These are phyloP conservation scores for Gautieria morchelliformis DNA, from an alignment of 768 basidiomycete genomes.

Conservation along the genomic window DNA sequence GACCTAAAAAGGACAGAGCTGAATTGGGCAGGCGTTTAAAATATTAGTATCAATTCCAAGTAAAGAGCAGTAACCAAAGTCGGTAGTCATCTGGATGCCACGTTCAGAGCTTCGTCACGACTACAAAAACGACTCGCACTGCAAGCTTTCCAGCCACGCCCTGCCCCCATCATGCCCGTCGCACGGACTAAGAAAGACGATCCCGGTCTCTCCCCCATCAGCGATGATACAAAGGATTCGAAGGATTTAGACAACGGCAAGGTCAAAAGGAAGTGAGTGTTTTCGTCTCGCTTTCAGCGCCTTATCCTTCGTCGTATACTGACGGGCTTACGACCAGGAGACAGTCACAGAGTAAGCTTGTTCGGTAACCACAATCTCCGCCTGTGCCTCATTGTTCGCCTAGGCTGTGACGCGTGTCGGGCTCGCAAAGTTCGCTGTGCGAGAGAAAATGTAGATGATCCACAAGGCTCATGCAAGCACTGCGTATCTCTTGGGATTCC, in stretches of 20 bases:
- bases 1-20: background rate
- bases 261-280: conserved; percentile 70
- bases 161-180: conserved; percentile 43
- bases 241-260: conserved; percentile 65
- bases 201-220: conserved; percentile 43
- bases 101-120: background rate
- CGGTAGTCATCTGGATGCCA: background rate
- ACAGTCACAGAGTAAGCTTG: conserved; percentile 70
- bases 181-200: conserved; percentile 58
- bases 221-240: conserved; percentile 43
- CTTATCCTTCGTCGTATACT: conserved; percentile 21
- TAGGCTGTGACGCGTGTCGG: conserved; percentile 81
- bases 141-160: background rate
- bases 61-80: background rate
- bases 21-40: background rate
- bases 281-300: conserved; percentile 46
- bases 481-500: conserved; percentile 73
- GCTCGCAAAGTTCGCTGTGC: conserved; percentile 83
- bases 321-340: conserved; percentile 41
- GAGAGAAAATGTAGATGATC: conserved; percentile 67
- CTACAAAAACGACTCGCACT: conserved; percentile 1
- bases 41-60: background rate
- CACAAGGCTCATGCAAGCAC: conserved; percentile 77
- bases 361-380: conserved; percentile 13
- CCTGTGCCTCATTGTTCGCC: conserved; percentile 9